Conservation (phyloP, 805 yeast species). For the Nakazawaea pomicola region DNA sequence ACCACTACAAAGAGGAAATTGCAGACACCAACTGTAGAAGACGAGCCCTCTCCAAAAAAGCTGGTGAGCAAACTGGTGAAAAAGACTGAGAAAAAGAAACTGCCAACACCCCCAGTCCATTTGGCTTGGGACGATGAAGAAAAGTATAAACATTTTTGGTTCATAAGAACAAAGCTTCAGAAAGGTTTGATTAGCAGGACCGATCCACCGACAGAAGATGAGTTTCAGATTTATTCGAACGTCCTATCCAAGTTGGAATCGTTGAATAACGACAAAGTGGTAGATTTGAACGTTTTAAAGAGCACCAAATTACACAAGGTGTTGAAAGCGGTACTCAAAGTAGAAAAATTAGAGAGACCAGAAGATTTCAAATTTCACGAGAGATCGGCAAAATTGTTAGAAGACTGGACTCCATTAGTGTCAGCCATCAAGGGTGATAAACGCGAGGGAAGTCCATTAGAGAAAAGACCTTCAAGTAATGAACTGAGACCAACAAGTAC, state of each 20-base stretch:
- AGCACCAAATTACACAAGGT: constrained; percentile 49
- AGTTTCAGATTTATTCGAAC: constrained; percentile 35
- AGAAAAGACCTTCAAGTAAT: too few relatives aligned
- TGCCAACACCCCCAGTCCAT: constrained; percentile 3
- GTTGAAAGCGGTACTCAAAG: constrained; percentile 39
- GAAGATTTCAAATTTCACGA: constrained; percentile 42
- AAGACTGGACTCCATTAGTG: constrained; percentile 30
- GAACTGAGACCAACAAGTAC: too few relatives aligned
- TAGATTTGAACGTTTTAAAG: constrained; percentile 34
- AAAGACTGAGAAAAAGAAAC: not conserved
- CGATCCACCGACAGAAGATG: constrained; percentile 36
- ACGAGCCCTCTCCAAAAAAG: constrained; percentile 5
- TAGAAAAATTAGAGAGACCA: constrained; percentile 33
- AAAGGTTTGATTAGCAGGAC: constrained; percentile 42
- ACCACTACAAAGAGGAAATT: constrained; percentile 11
- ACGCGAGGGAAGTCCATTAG: too few relatives aligned
- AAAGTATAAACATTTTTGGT: constrained; percentile 39
- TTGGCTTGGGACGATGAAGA: constrained; percentile 27
- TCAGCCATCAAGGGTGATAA: not conserved
- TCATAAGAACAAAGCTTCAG: constrained; percentile 44
- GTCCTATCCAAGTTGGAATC: constrained; percentile 36
- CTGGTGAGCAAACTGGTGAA: not conserved
- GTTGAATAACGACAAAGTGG: constrained; percentile 25
- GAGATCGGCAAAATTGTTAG: constrained; percentile 34
- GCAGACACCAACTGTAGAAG: constrained; percentile 4